phyloP scores from a whole-genome alignment of 768 basidiomycete species.

The Hypholoma sublateritium region DNA sequence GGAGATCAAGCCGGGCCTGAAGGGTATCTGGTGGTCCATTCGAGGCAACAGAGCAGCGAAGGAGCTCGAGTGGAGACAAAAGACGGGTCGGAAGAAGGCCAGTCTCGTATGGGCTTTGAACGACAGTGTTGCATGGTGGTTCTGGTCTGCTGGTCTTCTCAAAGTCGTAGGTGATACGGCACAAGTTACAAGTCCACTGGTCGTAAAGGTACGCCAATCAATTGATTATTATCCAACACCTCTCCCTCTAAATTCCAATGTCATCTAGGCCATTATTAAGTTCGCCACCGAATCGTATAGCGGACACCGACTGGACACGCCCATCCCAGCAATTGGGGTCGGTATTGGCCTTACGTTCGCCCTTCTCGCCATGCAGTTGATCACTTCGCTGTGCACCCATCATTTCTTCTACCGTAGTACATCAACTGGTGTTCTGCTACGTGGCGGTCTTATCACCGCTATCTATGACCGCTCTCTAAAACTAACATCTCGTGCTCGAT shows the following conservation, averaged over 20 bases:
- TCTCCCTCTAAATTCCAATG: background rate
- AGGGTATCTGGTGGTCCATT: slow-evolving; percentile 59
- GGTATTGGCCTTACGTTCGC: slow-evolving; percentile 78
- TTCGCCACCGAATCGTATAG: slow-evolving; percentile 66
- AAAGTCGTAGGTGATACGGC: slow-evolving; percentile 68
- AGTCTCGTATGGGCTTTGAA: slow-evolving; percentile 73
- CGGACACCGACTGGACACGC: slow-evolving; percentile 38
- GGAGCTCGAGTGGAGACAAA: slow-evolving; percentile 65
- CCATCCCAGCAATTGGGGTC: slow-evolving; percentile 41
- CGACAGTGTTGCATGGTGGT: slow-evolving; percentile 75
- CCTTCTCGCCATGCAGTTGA: slow-evolving; percentile 67
- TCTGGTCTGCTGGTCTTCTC: slow-evolving; percentile 69
- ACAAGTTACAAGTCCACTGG: slow-evolving; percentile 71
- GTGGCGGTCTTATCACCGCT: slow-evolving; percentile 84
- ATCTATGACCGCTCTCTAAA: slow-evolving; percentile 79
- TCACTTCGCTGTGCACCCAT: slow-evolving; percentile 66
- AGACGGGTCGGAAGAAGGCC: slow-evolving; percentile 58
- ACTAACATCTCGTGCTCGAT: slow-evolving; percentile 77
- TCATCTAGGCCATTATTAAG: slow-evolving; percentile 61
- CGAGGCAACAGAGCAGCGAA: slow-evolving; percentile 49
- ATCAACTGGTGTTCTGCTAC: slow-evolving; percentile 75
- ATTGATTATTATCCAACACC: background rate
- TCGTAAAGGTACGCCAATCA: slow-evolving; percentile 69
- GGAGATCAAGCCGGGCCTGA: slow-evolving; percentile 56
- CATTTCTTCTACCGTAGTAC: slow-evolving; percentile 83